Conservation (phyloP, 306 rosid species). For the Luffa acutangula region DNA sequence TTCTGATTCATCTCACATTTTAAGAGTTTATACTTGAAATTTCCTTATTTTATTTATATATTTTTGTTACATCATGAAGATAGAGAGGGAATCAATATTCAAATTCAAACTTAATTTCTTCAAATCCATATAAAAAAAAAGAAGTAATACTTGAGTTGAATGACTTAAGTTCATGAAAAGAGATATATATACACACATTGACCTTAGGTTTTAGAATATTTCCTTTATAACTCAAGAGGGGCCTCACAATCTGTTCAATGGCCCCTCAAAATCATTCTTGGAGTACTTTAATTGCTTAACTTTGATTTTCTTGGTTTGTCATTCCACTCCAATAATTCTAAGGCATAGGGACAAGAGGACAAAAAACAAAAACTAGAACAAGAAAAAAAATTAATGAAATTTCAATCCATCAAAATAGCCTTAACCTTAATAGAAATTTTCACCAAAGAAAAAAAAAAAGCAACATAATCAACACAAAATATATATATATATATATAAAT, state of each 20-base stretch:
- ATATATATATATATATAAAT: background rate
- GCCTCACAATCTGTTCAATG: background rate
- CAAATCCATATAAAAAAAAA: background rate
- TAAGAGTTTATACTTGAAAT: background rate
- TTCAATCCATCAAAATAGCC: background rate
- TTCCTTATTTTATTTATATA: background rate
- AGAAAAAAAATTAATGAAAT: background rate
- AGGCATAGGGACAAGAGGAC: background rate
- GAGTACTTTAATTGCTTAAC: background rate
- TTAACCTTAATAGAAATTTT: background rate
- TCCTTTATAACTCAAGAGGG: background rate
- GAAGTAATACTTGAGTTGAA: background rate
- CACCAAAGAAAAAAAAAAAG: background rate
- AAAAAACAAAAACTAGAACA: background rate
- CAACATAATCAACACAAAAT: background rate
- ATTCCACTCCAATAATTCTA: background rate
- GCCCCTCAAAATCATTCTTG: constrained; percentile 1
- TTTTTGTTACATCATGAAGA: background rate
- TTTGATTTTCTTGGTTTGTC: background rate
- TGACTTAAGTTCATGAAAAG: background rate
- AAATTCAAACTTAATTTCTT: background rate
- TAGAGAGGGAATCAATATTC: background rate
- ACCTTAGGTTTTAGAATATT: background rate
- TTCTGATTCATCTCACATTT: background rate
- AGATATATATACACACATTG: background rate